phyloP scores from a whole-genome alignment of 495 filamentous ascomycete species.

The Daldinia concentrica region DNA sequence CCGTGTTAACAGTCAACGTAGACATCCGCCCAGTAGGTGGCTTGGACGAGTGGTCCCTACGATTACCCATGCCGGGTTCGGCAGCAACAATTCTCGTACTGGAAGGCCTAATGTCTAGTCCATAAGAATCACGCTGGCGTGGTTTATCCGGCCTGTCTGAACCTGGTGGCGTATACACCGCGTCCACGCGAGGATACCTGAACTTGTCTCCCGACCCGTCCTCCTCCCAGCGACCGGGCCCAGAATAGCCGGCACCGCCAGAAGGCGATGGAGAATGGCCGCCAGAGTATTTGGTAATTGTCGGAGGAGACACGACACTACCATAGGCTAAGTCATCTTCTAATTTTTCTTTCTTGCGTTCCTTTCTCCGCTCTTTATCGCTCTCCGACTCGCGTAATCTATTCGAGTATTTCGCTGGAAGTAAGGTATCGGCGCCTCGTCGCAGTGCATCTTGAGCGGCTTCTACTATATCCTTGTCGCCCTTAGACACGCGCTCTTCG shows the following conservation, averaged over 20 bases:
- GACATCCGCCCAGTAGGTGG: conserved; percentile 61
- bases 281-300: conserved; percentile 21
- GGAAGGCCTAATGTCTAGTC: conserved; percentile 40
- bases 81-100: conserved; percentile 49
- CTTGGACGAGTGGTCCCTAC: conserved; percentile 55
- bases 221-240: conserved; percentile 62
- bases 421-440: conserved; percentile 39
- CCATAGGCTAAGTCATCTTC: conserved; percentile 61
- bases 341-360: conserved; percentile 47
- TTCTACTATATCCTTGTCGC: conserved; percentile 55
- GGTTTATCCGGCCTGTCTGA: conserved; percentile 22
- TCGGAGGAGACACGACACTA: conserved; percentile 27
- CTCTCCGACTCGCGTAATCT: conserved; percentile 36
- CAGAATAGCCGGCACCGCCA: conserved; percentile 54
- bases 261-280: conserved; percentile 45
- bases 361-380: conserved; percentile 39
- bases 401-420: conserved; percentile 43
- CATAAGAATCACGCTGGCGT: conserved; percentile 45
- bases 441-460: conserved; percentile 43
- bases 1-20: conserved; percentile 54
- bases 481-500: conserved; percentile 49
- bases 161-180: conserved; percentile 20
- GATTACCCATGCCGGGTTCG: conserved; percentile 45
- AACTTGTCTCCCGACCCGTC: conserved; percentile 55
- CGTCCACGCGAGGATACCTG: conserved; percentile 53